These are phyloP conservation scores for Apiospora aurea DNA, from an alignment of 2,329 filamentous ascomycete species.

Conservation along the genomic window DNA sequence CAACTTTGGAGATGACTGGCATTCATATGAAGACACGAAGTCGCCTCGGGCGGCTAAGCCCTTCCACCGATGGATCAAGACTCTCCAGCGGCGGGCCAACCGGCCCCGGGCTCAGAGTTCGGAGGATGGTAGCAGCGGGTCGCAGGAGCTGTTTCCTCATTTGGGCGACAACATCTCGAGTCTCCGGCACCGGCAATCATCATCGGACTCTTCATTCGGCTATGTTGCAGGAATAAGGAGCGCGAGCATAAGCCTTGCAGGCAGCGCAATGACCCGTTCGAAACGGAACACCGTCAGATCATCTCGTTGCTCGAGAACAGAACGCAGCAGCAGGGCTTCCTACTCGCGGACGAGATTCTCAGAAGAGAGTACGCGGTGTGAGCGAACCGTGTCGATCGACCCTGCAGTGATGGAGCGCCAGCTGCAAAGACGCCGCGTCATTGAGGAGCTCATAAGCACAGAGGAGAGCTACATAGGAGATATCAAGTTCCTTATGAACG, in stretches of 20 bases:
- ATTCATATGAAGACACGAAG: constrained; percentile 26
- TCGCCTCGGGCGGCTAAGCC: constrained; percentile 43
- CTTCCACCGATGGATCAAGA: constrained; percentile 78
- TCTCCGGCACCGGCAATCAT: constrained; percentile 62
- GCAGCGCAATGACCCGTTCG: constrained; percentile 72
- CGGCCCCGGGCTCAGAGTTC: constrained; percentile 41
- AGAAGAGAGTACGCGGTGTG: constrained; percentile 69
- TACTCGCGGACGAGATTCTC: constrained; percentile 66
- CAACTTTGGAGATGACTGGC: constrained; percentile 36
- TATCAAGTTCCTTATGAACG: constrained; percentile 85
- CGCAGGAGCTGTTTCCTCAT: constrained; percentile 43
- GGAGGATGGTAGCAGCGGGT: constrained; percentile 27
- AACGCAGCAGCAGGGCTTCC: constrained; percentile 69
- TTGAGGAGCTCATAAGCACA: constrained; percentile 85
- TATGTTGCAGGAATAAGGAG: constrained; percentile 85
- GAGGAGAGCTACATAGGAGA: constrained; percentile 91
- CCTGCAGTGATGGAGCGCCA: constrained; percentile 75
- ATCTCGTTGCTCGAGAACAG: constrained; percentile 62
- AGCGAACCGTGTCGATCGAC: constrained; percentile 63
- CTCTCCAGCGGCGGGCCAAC: constrained; percentile 66
- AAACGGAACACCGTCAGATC: constrained; percentile 60
- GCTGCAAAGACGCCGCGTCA: constrained; percentile 76
- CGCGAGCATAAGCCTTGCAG: constrained; percentile 78
- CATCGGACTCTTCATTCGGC: constrained; percentile 77
- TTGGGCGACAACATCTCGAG: constrained; percentile 36